Base-by-base conservation (phyloP, 805 yeast genomes). In the Peterozyma xylosa region DNA sequence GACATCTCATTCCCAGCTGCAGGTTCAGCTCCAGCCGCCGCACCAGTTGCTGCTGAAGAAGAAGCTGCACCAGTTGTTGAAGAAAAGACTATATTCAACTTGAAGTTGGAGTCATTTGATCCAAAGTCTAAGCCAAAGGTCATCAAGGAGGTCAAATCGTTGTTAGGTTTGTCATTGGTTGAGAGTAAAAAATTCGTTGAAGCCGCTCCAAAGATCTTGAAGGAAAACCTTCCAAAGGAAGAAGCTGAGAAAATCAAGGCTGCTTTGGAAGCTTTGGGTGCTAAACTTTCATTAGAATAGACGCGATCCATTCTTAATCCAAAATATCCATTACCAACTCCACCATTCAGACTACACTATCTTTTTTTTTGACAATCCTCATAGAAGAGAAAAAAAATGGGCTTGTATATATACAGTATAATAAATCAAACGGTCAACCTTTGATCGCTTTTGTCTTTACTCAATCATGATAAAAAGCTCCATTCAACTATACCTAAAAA, bases 131-230 rank as follows among this genome's bases (percentile, higher is more conserved):
- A 93, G 75, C 96, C 99, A 48, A 93, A 93, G 83, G 80, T 93
- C 65, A 93, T 93, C 64, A 93, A 93, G 74, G 99, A 93, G 71
- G 95, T 93, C 56, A 93, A 93, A 74, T 75, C 84, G 49, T 71
- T 91, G 60, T 76, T 93, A 58, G 96, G 96, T 13, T 74, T 93
- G 57, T 87, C 96, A 6, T 76, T 93, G 55, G 99, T 93, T 48
- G 98, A 93, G 64, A 86, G 97, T 50, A 93, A 93, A 81, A 93
- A 93, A 72, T 86, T 93, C 53, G 99, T 93, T 46, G 99, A 93
- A 73, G 70, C 88, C 57, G 98, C 99, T 49, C 99, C 99, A 56
- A 93, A 93, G 76, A 73, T 86, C 38, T 74, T 93, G 66, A 93
- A 93, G 73, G 99, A 93, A 57, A 88, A 89, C 57, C 89, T 93